Conservation (phyloP, 1,139 yeast species). For the Candida glucosophila region DNA sequence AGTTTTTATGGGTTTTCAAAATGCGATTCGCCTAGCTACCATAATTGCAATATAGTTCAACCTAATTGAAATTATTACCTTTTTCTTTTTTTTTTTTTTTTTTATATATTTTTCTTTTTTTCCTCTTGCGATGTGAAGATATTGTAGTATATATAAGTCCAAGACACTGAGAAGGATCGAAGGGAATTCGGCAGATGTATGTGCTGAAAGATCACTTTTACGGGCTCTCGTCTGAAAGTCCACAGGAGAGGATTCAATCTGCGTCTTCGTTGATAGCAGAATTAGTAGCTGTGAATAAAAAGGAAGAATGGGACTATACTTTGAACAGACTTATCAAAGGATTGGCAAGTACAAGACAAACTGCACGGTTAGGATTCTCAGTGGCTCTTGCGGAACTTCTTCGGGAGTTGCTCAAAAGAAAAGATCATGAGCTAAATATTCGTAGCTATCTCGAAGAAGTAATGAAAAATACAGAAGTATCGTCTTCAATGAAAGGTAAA, state of each 20-base stretch:
- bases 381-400: constrained; percentile 77
- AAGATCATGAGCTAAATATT: constrained; percentile 21
- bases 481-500: constrained; percentile 59
- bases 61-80: constrained; percentile 1
- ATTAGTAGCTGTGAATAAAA: constrained; percentile 32
- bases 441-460: constrained; percentile 36
- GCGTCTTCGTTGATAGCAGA: constrained; percentile 63
- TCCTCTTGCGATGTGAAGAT: too few relatives aligned
- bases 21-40: too few relatives aligned
- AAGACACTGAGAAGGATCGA: too few relatives aligned
- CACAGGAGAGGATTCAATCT: constrained; percentile 62
- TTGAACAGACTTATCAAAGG: constrained; percentile 73
- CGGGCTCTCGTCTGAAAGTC: constrained; percentile 68
- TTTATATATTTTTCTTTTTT: too few relatives aligned
- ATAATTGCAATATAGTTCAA: constrained; percentile 1
- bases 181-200: too few relatives aligned
- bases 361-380: constrained; percentile 83
- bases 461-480: constrained; percentile 30
- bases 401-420: constrained; percentile 31
- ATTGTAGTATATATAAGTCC: too few relatives aligned
- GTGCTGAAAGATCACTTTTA: constrained; percentile 74
- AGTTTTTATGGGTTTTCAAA: too few relatives aligned
- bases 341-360: constrained; percentile 69
- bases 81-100: too few relatives aligned
- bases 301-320: constrained; percentile 75